Percentiles rank a stretch among this genome's conserved stretches.
phyloP scores from a whole-genome alignment of 805 yeast species.

The Suhomyces sp. region DNA sequence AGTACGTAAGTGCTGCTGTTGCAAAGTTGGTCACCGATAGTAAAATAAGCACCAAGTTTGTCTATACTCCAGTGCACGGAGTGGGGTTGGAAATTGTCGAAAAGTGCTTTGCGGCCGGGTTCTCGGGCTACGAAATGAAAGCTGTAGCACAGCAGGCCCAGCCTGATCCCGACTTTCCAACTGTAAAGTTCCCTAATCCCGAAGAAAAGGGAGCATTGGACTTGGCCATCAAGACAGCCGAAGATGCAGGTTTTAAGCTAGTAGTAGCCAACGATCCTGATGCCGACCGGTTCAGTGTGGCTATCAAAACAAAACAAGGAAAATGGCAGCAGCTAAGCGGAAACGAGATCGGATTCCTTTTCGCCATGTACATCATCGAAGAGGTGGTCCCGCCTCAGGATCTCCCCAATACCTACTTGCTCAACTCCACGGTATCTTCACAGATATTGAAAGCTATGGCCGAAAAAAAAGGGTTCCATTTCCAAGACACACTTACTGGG shows the following conservation, averaged over 20 bases:
- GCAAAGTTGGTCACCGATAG: conserved; percentile 28
- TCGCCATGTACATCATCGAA: conserved; percentile 63
- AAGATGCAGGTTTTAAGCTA: conserved; percentile 42
- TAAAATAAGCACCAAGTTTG: conserved; percentile 44
- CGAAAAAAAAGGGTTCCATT: conserved; percentile 52
- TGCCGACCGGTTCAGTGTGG: conserved; percentile 90
- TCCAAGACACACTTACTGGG: conserved; percentile 85
- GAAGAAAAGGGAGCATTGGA: conserved; percentile 92
- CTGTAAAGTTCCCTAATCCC: conserved; percentile 91
- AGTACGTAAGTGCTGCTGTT: conserved; percentile 35
- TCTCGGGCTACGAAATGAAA: conserved; percentile 33
- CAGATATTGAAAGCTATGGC: conserved; percentile 76
- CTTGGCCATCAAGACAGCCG: conserved; percentile 63
- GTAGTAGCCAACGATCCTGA: conserved; percentile 95
- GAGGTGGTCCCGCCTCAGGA: conserved; percentile 20
- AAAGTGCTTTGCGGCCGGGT: conserved; percentile 31
- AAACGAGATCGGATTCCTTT: conserved; percentile 82
- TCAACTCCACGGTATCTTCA: conserved; percentile 92
- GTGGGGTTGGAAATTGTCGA: conserved; percentile 71
- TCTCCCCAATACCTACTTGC: conserved; percentile 45
- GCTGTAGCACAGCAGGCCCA: conserved; percentile 60
- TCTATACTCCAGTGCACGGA: conserved; percentile 96
- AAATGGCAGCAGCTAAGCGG: conserved; percentile 84
- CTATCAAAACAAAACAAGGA: conserved; percentile 46
- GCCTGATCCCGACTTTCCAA: conserved; percentile 85